A percentile compares a stretch with the other conserved stretches of the same genome.
These are phyloP conservation scores for Fusarium mundagurra DNA, from an alignment of 2,329 filamentous ascomycete genomes.

Conservation along the genomic window DNA sequence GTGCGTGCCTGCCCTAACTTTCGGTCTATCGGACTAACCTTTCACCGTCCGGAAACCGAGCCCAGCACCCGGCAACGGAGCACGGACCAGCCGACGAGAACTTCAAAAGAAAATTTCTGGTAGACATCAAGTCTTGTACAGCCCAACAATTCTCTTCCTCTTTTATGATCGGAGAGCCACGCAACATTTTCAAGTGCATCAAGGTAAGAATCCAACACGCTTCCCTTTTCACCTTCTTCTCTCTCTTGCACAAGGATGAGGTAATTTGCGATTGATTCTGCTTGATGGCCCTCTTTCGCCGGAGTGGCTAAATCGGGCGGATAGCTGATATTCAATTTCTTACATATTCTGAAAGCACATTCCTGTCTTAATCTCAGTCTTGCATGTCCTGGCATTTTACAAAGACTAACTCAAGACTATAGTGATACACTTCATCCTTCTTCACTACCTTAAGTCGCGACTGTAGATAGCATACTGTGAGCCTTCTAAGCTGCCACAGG, in stretches of 20 bases:
- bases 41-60: conserved; percentile 38
- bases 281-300: conserved; percentile 87
- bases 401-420: conserved; percentile 35
- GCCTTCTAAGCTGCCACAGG: background rate
- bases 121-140: background rate
- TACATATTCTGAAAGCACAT: conserved; percentile 91
- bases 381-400: conserved; percentile 31
- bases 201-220: conserved; percentile 44
- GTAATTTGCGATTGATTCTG: conserved; percentile 99
- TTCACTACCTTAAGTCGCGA: background rate
- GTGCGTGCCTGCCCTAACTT: conserved; percentile 51
- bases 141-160: conserved; percentile 6
- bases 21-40: conserved; percentile 42
- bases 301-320: conserved; percentile 82
- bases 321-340: conserved; percentile 91
- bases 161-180: conserved; percentile 33
- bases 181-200: conserved; percentile 7
- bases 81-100: conserved; percentile 38
- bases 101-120: conserved; percentile 44
- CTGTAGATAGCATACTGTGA: too few species aligned
- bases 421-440: conserved; percentile 19
- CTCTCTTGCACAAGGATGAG: conserved; percentile 73
- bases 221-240: conserved; percentile 4
- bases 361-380: conserved; percentile 35
- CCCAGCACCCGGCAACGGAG: background rate